A percentile compares a stretch with the other conserved stretches of the same genome.
These are phyloP conservation scores for Lipomyces orientalis DNA, from an alignment of 805 yeast species.

Conservation along the genomic window DNA sequence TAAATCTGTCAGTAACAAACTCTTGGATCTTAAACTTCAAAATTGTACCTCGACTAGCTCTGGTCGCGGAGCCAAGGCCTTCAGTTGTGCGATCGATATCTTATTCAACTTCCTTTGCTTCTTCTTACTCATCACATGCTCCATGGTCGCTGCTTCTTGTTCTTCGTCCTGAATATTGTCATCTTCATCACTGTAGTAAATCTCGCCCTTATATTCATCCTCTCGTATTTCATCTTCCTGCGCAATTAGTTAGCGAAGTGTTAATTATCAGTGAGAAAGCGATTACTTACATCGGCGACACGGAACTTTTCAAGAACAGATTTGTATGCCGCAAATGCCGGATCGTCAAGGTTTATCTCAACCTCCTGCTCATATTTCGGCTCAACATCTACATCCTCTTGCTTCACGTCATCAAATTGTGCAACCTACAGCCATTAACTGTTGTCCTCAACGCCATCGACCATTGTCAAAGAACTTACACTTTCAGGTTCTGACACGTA, in stretches of 20 bases:
- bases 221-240: slow-evolving; percentile 30
- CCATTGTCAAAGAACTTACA: slow-evolving; percentile 5
- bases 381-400: slow-evolving; percentile 7
- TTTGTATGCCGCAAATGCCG: slow-evolving; percentile 47
- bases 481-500: slow-evolving; percentile 17
- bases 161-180: slow-evolving; percentile 42
- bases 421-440: slow-evolving; percentile 4
- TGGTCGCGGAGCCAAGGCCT: slow-evolving; percentile 65
- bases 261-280: background rate
- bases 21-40: background rate
- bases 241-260: slow-evolving; percentile 7
- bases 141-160: slow-evolving; percentile 37
- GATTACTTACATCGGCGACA: slow-evolving; percentile 33
- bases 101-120: slow-evolving; percentile 55
- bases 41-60: slow-evolving; percentile 63
- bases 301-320: slow-evolving; percentile 48
- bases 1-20: background rate
- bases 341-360: slow-evolving; percentile 39
- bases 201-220: slow-evolving; percentile 42
- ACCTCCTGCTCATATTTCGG: background rate
- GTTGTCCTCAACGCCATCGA: background rate
- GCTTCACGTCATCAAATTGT: slow-evolving; percentile 18
- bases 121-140: slow-evolving; percentile 53
- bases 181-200: slow-evolving; percentile 46
- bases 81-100: slow-evolving; percentile 70